Base-by-base conservation (phyloP, 306 rosid species). In the Hippophae gyantsensis region DNA sequence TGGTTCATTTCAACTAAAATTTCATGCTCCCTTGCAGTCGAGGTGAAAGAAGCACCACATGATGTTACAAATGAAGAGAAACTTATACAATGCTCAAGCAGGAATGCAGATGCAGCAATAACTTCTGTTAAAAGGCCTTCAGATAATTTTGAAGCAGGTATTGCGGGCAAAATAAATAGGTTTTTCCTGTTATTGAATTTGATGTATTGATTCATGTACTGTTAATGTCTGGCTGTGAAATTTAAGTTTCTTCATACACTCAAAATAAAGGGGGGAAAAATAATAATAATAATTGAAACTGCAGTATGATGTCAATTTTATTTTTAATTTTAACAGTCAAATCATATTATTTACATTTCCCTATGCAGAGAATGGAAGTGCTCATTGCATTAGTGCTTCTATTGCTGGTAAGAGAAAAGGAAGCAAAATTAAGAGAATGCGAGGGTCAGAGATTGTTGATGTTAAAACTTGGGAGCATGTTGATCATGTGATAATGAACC, bases 401-500 rank as follows among this genome's bases (percentile, higher is more conserved):
- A 75, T 66, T 43, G 58, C 75, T 79, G 71, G 77, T 70, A 68
- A 58, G 57, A 71, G 56, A 64, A 85, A 72, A 74, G 82, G 84
- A 76, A 72, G 56, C 66, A 52, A 71, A 50, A 87, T 75, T 74
- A 87, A 85, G 87, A 87, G 89, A 72, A 73, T 74, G 65, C 84
- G 68, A 62, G 64, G 81, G 69, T 77, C 74, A 48, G 80, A 67
- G 49, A 64, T 81, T 47, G 42, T 67, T 26, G 55, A 62, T 45
- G 41, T 81, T 43, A 83, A 79, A 76, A 67, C 87, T 38, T 85
- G 93, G 86, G 93, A 85, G 63, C 96, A 87, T 73, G 44, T 85
- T 71, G 98, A 92, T 84, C 96, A 87, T 44, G 75, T 92, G 57
- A 71, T 92, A 60, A 92, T 87, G 98, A 92, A 87, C 51, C 75